Base-by-base conservation (phyloP, 495 filamentous ascomycete genomes). In the Penicillium manginii region DNA sequence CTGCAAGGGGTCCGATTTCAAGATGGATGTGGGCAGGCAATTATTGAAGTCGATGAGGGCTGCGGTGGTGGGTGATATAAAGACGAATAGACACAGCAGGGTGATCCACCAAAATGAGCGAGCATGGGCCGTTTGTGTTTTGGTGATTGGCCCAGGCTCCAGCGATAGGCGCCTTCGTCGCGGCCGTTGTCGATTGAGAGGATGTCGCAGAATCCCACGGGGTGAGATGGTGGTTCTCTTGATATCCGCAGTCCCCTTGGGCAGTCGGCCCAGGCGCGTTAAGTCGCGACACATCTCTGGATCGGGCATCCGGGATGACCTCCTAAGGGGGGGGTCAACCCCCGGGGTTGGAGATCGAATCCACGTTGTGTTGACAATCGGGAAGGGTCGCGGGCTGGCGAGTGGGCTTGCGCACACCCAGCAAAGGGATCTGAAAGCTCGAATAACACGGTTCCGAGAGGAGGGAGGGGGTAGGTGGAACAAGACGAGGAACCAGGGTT, bases 21-120 rank as follows among this genome's bases (percentile, higher is more conserved):
- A 72, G 59, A 87, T 83, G n/a, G 67, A 71, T 37, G 85, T 75
- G 49, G 77, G 71, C 40, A 98, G 72, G 73, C 94, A 98, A 73
- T 98, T 97, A 4, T 91, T 81, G 70, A 94, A 96, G 37, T 83
- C 74, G 53, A 97, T 73, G 63, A 84, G 80, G 22, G 83, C 88
- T 21, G 90, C 89, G 9, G 54, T 51, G 14, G 67, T 60, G 15
- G 73, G 65, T 22, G 64, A 67, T 3, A 58, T 58, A 46, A 63
- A 54, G 2, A 49, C 58, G 4, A 57, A n/a, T 17, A 71, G 7
- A 23, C 72, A 57, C 26, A 75, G 31, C 17, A 74, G 18, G 29
- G 66, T 43, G 19, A 73, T 64, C 57, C 59, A 66, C 55, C 58
- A 63, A 31, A 21, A 17, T 0, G 32, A 51, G 42, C 42, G 57